Evolutionary conservation across 305 asterid species (phyloP), one percentile per base, ranked within the genome.

Genomic region (Rubia tinctorum): DNA sequence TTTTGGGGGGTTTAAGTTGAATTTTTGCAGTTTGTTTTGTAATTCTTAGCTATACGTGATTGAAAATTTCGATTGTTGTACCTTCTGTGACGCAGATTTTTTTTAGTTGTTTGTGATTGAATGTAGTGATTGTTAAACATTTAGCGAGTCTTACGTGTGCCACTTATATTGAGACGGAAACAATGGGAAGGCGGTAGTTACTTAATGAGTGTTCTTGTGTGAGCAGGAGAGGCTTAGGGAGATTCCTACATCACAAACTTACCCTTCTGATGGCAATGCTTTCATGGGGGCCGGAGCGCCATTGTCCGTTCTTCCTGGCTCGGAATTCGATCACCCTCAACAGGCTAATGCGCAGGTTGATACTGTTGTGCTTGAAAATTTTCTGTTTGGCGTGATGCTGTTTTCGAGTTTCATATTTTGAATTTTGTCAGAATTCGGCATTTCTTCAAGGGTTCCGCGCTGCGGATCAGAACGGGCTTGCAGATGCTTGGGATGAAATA

Each of bases 401-500:
- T 51, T 51, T 51, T 11, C 14, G 51, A 11, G 51, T 17, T n/a
- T 49, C 55, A 49, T 12, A 25, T 80, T 65, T 47, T 25, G 71
- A 68, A 72, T 62, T 75, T 62, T 56, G 43, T 66, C 89, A 95
- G 98, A 92, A 91, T 39, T 90, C 97, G 47, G 89, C 85, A 64
- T 93, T 95, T 80, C 90, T 95, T 85, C 88, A 82, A 81, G 95
- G 89, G 73, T 93, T 91, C 80, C 97, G 78, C 71, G 74, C 93
- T 45, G 78, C 86, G 77, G 96, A 95, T 78, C 97, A 91, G 73
- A 82, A 80, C 77, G 75, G 96, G 80, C 86, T 95, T 81, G 72
- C 97, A 17, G 96, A 91, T 87, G 97, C 81, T 81, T 95, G 98
- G 98, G 93, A 91, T 77, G 97, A 91, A 73, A 83, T 91, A 81